Conservation (phyloP, 2,329 filamentous ascomycete species). For the Exophiala sp. region DNA sequence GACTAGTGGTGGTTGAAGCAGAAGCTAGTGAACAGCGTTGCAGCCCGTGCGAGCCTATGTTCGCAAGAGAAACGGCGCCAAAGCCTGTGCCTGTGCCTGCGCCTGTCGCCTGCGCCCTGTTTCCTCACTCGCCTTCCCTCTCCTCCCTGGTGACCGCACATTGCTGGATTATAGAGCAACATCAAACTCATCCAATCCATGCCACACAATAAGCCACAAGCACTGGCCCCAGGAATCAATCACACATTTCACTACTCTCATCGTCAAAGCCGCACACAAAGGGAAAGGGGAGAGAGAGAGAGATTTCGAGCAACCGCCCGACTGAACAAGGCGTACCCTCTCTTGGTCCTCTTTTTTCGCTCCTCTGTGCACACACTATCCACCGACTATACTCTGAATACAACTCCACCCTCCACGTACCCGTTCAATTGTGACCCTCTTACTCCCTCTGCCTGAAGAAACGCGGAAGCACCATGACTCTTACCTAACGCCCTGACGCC, state of each 20-base stretch:
- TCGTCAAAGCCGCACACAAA: no score
- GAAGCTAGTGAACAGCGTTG: constrained; percentile 1
- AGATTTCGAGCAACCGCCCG: no score
- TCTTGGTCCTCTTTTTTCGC: not conserved
- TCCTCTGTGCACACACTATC: not conserved
- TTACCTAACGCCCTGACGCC: constrained; percentile 14
- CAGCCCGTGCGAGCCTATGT: constrained; percentile 2
- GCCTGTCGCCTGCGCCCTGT: constrained; percentile 8
- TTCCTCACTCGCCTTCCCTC: not conserved
- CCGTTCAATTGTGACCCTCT: not conserved
- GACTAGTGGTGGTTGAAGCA: no score
- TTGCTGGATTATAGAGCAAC: not conserved
- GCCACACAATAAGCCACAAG: not conserved
- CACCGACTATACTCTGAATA: not conserved
- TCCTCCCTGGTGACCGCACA: not conserved
- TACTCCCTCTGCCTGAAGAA: not conserved
- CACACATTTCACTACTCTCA: no score
- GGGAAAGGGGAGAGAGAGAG: no score
- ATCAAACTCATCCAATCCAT: not conserved
- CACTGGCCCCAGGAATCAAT: no score
- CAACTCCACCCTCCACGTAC: constrained; percentile 1
- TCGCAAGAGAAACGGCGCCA: not conserved
- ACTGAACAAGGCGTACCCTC: not conserved
- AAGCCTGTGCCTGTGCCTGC: constrained; percentile 7
- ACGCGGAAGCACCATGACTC: constrained; percentile 14